These are phyloP conservation scores for Pleoardoris graminearum DNA, from an alignment of 2,329 filamentous ascomycete species.

Conservation along the genomic window DNA sequence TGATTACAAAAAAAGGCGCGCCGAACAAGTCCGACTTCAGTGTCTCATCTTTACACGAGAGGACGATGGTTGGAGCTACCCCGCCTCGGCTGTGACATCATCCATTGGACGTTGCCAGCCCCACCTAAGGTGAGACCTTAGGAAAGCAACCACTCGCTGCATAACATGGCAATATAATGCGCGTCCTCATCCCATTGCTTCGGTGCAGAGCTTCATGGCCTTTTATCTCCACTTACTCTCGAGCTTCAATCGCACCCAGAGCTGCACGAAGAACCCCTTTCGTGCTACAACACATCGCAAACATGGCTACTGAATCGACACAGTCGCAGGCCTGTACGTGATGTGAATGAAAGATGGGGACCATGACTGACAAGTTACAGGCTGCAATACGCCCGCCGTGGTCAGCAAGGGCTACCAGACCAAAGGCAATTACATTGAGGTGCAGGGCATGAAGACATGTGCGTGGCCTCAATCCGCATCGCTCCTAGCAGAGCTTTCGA, in stretches of 20 bases:
- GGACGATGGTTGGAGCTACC: conserved; percentile 11
- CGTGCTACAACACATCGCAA: conserved; percentile 18
- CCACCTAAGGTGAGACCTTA: conserved; percentile 9
- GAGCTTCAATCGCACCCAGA: conserved; percentile 18
- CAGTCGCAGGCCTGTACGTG: conserved; percentile 42
- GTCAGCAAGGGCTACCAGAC: conserved; percentile 56
- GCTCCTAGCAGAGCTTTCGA: neutral
- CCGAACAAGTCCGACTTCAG: too few relatives aligned
- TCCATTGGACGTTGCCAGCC: neutral
- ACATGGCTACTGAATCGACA: conserved; percentile 42
- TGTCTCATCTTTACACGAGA: too few relatives aligned
- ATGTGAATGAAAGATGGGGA: neutral
- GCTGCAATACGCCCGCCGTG: conserved; percentile 57
- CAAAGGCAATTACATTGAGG: conserved; percentile 62
- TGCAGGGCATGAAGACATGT: conserved; percentile 66
- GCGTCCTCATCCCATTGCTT: conserved; percentile 4
- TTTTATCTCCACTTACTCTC: conserved; percentile 4
- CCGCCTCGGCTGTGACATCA: conserved; percentile 11
- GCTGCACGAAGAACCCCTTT: neutral
- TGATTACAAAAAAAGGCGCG: too few relatives aligned
- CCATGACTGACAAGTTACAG: conserved; percentile 20
- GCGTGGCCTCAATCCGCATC: conserved; percentile 18
- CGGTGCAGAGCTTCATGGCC: conserved; percentile 9
- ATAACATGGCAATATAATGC: conserved; percentile 6
- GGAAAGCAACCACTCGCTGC: neutral